A percentile compares a stretch with the other conserved stretches of the same genome.
Evolutionary conservation across 192 early-diverging fungal species (phyloP).

Genomic region (Umbelopsis sp.): DNA sequence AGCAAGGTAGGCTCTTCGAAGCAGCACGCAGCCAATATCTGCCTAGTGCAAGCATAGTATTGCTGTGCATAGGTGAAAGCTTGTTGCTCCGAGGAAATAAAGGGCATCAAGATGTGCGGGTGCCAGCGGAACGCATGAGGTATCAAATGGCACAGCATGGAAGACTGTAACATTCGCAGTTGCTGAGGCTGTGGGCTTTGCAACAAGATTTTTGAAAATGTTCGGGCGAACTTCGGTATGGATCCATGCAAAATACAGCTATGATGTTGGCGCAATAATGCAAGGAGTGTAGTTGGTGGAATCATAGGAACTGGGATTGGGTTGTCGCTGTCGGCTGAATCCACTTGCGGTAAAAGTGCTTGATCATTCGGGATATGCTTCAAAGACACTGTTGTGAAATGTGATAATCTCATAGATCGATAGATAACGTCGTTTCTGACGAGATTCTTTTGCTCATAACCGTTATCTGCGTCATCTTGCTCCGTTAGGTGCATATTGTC

Average conservation of each 20-base stretch:
- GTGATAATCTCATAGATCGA: conserved; percentile 29
- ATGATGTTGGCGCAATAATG: conserved; percentile 25
- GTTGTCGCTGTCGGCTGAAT: background rate
- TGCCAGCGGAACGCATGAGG: conserved; percentile 39
- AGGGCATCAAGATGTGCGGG: conserved; percentile 18
- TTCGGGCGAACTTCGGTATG: conserved; percentile 29
- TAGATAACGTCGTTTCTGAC: conserved; percentile 36
- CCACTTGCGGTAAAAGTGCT: background rate
- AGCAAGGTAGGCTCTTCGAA: conserved; percentile 35
- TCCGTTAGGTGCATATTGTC: conserved; percentile 28
- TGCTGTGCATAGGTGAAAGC: conserved; percentile 24
- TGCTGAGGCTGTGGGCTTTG: conserved; percentile 1
- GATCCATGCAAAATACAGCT: conserved; percentile 38
- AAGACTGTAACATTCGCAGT: conserved; percentile 27
- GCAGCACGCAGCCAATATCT: conserved; percentile 28
- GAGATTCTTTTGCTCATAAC: conserved; percentile 15
- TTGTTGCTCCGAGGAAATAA: conserved; percentile 20
- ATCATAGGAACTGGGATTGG: background rate
- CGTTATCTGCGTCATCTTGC: conserved; percentile 2
- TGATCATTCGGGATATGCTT: conserved; percentile 2
- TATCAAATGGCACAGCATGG: conserved; percentile 38
- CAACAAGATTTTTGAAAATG: conserved; percentile 23
- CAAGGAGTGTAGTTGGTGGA: conserved; percentile 17
- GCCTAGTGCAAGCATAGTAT: conserved; percentile 35
- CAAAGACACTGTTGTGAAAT: conserved; percentile 24